Conservation (phyloP, 225 moss, liverwort and hornwort genomes). For the Marchantia polymorpha region DNA sequence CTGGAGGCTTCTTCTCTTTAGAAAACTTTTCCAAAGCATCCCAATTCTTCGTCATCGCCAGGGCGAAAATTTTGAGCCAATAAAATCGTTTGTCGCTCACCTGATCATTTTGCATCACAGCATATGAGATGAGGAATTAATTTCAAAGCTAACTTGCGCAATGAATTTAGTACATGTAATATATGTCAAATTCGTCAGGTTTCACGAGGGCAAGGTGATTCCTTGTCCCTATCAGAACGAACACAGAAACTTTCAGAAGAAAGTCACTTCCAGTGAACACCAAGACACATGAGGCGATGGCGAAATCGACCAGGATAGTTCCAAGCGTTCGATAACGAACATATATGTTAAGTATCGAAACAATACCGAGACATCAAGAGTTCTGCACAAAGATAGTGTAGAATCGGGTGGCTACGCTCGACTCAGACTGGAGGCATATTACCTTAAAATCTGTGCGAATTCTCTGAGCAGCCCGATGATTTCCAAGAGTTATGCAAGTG, state of each 20-base stretch:
- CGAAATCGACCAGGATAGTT: too few relatives aligned
- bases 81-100: conserved; percentile 96
- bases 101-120: conserved; percentile 30
- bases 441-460: conserved; percentile 93
- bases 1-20: conserved; percentile 90
- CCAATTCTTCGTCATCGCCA: conserved; percentile 90
- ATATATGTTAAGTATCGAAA: neutral
- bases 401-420: neutral
- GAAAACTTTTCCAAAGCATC: conserved; percentile 97
- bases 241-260: too few relatives aligned
- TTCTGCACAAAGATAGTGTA: neutral
- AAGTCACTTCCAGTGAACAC: too few relatives aligned
- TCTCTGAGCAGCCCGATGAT: conserved; percentile 82
- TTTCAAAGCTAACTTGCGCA: too few relatives aligned
- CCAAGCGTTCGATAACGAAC: neutral
- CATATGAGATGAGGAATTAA: neutral
- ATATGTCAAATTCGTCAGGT: too few relatives aligned
- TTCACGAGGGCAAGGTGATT: too few relatives aligned
- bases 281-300: too few relatives aligned
- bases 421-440: neutral
- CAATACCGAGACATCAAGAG: neutral
- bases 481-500: conserved; percentile 85
- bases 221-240: too few relatives aligned
- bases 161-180: too few relatives aligned
- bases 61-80: conserved; percentile 91